Percentiles rank a stretch among this genome's conserved stretches.
Conservation (phyloP, 2,329 filamentous ascomycete species). For the Neoascochyta sp. region DNA sequence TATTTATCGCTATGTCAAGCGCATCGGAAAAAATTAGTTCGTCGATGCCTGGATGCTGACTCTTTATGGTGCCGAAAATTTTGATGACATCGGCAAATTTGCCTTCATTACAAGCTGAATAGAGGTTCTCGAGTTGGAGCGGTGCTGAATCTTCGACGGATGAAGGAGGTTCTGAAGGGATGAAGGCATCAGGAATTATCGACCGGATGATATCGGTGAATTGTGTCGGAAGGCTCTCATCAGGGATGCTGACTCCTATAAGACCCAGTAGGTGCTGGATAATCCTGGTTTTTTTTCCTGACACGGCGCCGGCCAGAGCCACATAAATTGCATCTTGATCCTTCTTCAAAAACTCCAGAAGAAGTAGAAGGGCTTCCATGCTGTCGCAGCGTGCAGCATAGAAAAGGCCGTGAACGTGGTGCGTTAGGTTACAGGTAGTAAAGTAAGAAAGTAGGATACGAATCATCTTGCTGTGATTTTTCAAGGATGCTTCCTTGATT, state of each 20-base stretch:
- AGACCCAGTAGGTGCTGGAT: not conserved
- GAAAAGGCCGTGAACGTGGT: not conserved
- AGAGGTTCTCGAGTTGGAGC: not conserved
- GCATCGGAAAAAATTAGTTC: not conserved
- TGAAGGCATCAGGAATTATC: not conserved
- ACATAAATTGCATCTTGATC: not conserved
- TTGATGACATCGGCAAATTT: not conserved
- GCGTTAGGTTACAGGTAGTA: not conserved
- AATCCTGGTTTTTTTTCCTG: not conserved
- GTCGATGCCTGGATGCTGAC: not conserved
- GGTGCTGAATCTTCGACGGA: not conserved
- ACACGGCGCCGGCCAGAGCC: constrained; percentile 1
- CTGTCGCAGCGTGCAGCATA: not conserved
- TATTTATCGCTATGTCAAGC: not conserved
- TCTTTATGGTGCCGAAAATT: not conserved
- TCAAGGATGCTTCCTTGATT: not conserved
- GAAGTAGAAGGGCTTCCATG: not conserved
- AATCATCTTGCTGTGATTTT: not conserved
- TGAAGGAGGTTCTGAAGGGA: not conserved
- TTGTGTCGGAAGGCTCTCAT: not conserved
- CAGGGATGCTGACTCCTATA: not conserved
- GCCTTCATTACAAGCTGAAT: not conserved
- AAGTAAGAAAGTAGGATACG: not conserved
- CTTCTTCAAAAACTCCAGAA: not conserved
- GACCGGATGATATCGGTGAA: not conserved